Conservation (phyloP, 805 yeast species). For the Candida yuanshanica region DNA sequence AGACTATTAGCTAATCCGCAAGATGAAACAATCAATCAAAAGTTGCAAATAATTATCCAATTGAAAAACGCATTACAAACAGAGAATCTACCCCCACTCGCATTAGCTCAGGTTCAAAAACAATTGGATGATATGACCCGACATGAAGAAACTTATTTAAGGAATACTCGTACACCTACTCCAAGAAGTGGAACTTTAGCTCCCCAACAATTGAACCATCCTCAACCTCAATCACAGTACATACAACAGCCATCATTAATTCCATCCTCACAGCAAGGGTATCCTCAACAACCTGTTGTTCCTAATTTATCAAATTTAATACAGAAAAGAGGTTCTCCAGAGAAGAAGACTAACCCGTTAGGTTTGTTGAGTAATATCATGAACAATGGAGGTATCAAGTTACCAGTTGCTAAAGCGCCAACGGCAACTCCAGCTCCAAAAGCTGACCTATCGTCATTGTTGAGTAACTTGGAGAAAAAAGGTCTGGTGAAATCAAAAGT, state of each 20-base stretch:
- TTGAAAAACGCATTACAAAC: conserved; percentile 29
- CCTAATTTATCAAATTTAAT: conserved; percentile 4
- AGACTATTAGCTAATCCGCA: conserved; percentile 26
- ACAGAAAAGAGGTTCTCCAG: neutral
- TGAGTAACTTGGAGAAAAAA: conserved; percentile 14
- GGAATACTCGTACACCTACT: conserved; percentile 19
- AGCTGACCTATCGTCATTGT: conserved; percentile 13
- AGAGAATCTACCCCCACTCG: conserved; percentile 27
- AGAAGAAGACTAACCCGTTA: conserved; percentile 9
- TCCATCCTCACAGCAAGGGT: no score
- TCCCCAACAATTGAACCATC: conserved; percentile 8
- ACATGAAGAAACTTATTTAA: conserved; percentile 31
- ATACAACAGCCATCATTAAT: conserved; percentile 15
- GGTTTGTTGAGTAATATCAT: conserved; percentile 16
- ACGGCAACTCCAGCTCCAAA: conserved; percentile 3
- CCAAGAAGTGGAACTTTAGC: conserved; percentile 15
- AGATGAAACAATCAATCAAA: conserved; percentile 26
- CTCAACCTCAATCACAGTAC: conserved; percentile 4
- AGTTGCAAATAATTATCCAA: conserved; percentile 28
- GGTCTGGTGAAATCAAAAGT: conserved; percentile 17
- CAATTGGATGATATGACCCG: conserved; percentile 31
- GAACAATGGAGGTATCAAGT: conserved; percentile 9
- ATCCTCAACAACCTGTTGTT: neutral
- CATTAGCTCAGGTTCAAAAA: conserved; percentile 31
- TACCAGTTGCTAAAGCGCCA: conserved; percentile 10